phyloP scores from a whole-genome alignment of 2,329 filamentous ascomycete genomes.

The Aspergillus novoparasiticus region DNA sequence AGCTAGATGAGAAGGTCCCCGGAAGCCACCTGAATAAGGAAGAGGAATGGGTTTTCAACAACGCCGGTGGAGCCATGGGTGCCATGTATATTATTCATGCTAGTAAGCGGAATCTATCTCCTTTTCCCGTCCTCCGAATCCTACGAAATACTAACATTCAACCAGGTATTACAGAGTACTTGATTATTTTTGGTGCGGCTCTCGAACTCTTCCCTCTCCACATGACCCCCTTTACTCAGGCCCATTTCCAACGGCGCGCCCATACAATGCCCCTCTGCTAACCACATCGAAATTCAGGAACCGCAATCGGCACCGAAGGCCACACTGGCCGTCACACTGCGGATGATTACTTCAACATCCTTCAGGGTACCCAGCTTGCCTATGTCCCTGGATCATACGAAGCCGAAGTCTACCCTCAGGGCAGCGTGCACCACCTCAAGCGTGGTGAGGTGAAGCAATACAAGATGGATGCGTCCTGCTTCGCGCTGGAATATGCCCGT shows the following conservation, averaged over 20 bases:
- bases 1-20: slow-evolving; percentile 59
- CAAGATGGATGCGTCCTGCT: slow-evolving; percentile 48
- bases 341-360: slow-evolving; percentile 93
- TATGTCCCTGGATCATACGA: slow-evolving; percentile 42
- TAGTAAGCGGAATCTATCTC: slow-evolving; percentile 53
- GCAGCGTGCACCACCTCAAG: slow-evolving; percentile 41
- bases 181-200: slow-evolving; percentile 75
- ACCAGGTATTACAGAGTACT: slow-evolving; percentile 73
- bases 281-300: slow-evolving; percentile 25
- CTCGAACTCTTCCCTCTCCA: neutral
- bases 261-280: neutral
- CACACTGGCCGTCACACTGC: slow-evolving; percentile 87
- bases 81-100: slow-evolving; percentile 89
- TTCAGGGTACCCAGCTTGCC: slow-evolving; percentile 50
- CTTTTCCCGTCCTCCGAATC: neutral
- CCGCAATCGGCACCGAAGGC: slow-evolving; percentile 72
- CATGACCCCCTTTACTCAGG: neutral
- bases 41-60: slow-evolving; percentile 90
- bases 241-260: neutral
- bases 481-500: slow-evolving; percentile 44
- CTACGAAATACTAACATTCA: slow-evolving; percentile 1
- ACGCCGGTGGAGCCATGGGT: slow-evolving; percentile 88
- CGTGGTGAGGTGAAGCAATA: slow-evolving; percentile 76
- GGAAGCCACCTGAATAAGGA: slow-evolving; percentile 63
- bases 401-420: slow-evolving; percentile 41